Conservation (phyloP, 2,329 filamentous ascomycete genomes). For the Clonostachys chloroleuca region DNA sequence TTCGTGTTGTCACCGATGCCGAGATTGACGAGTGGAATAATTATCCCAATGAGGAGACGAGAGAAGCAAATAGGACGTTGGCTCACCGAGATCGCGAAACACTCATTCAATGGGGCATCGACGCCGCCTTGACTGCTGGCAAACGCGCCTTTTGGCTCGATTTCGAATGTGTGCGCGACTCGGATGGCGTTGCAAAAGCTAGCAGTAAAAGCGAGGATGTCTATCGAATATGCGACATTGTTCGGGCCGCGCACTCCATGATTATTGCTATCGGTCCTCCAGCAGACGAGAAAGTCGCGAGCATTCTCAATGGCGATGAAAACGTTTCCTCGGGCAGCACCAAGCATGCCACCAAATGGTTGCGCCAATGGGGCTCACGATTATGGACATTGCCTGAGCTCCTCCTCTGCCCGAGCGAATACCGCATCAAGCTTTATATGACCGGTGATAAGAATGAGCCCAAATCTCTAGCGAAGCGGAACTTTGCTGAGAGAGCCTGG, state of each 20-base stretch:
- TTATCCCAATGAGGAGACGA: slow-evolving; percentile 8
- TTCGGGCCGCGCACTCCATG: slow-evolving; percentile 32
- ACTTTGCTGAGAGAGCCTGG: slow-evolving; percentile 33
- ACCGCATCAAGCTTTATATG: slow-evolving; percentile 8
- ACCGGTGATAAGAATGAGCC: slow-evolving; percentile 4
- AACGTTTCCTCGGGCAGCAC: slow-evolving; percentile 12
- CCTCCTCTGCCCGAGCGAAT: slow-evolving; percentile 11
- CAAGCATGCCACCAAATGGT: slow-evolving; percentile 8
- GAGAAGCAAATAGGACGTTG: slow-evolving; percentile 8
- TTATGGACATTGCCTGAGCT: slow-evolving; percentile 41
- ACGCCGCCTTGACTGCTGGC: slow-evolving; percentile 25
- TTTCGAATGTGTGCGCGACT: slow-evolving; percentile 32
- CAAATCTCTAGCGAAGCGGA: slow-evolving; percentile 24
- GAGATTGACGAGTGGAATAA: slow-evolving; percentile 6
- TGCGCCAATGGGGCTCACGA: slow-evolving; percentile 35
- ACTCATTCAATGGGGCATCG: slow-evolving; percentile 26
- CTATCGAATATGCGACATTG: slow-evolving; percentile 38
- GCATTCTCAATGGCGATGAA: slow-evolving; percentile 11
- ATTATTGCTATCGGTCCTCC: slow-evolving; percentile 29
- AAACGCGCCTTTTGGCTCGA: slow-evolving; percentile 35
- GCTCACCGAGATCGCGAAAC: slow-evolving; percentile 13
- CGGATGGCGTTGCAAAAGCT: slow-evolving; percentile 16
- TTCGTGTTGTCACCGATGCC: slow-evolving; percentile 16
- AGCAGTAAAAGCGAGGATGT: slow-evolving; percentile 18
- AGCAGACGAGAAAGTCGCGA: slow-evolving; percentile 1